A percentile compares a stretch with the other conserved stretches of the same genome.
phyloP scores from a whole-genome alignment of 75 land plant species.

The Sequoia sempervirens region DNA sequence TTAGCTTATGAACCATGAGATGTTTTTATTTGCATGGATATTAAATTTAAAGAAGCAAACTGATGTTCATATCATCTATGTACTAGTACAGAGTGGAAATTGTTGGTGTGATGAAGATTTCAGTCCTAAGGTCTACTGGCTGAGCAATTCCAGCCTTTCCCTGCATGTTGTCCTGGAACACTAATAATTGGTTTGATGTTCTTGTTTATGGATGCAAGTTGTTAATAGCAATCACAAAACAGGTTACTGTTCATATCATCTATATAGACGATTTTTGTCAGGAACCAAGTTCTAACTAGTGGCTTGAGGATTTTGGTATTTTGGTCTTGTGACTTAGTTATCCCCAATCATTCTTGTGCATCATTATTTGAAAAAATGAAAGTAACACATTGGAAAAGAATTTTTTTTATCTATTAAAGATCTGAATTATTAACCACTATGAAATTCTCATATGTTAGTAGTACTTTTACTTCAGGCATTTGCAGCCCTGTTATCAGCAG shows the following conservation, averaged over 20 bases:
- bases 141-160: not conserved
- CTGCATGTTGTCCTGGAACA: not conserved
- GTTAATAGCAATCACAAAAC: not conserved
- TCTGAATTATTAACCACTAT: not conserved
- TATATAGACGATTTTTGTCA: not conserved
- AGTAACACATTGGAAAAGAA: not conserved
- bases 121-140: not conserved
- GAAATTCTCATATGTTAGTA: not conserved
- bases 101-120: not conserved
- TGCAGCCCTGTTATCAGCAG: constrained; percentile 67
- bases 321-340: not conserved
- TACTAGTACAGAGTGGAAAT: not conserved
- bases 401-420: not conserved
- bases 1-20: no score
- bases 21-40: not conserved
- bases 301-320: not conserved
- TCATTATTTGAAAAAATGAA: not conserved
- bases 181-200: not conserved
- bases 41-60: not conserved
- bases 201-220: not conserved
- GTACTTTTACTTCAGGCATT: constrained; percentile 49
- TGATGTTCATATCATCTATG: not conserved
- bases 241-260: not conserved
- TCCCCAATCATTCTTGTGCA: not conserved
- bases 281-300: not conserved